phyloP scores from a whole-genome alignment of 2,329 filamentous ascomycete species.

The Tolypocladium guangdongense region DNA sequence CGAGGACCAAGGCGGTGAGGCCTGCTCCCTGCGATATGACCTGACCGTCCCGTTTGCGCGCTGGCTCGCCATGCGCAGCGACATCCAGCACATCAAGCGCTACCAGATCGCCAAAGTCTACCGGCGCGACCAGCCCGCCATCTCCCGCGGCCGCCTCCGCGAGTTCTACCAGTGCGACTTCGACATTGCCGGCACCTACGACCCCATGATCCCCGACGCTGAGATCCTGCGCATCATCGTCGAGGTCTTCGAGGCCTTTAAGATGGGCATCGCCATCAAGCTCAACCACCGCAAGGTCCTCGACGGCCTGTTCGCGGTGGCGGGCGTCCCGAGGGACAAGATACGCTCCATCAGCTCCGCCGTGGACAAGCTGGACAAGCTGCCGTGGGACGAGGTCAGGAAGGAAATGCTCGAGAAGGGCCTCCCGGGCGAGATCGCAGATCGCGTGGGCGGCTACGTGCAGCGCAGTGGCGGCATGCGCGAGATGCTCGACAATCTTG shows the following conservation, averaged over 20 bases:
- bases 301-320: conserved; percentile 84
- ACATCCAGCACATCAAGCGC: conserved; percentile 75
- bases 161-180: conserved; percentile 98
- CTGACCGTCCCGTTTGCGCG: conserved; percentile 2
- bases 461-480: conserved; percentile 56
- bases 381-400: conserved; percentile 78
- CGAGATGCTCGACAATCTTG: conserved; percentile 67
- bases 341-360: conserved; percentile 83
- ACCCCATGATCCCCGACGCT: conserved; percentile 84
- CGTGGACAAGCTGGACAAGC: conserved; percentile 92
- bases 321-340: conserved; percentile 78
- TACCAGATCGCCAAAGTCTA: conserved; percentile 90
- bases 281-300: conserved; percentile 95
- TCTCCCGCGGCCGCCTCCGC: conserved; percentile 85
- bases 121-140: conserved; percentile 40
- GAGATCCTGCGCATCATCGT: conserved; percentile 76
- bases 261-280: conserved; percentile 72
- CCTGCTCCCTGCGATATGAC: conserved; percentile 1
- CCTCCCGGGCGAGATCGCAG: conserved; percentile 62
- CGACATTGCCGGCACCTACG: conserved; percentile 80
- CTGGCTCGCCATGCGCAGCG: conserved; percentile 60
- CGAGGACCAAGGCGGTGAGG: conserved; percentile 74
- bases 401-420: conserved; percentile 94
- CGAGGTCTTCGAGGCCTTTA: conserved; percentile 75
- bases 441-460: conserved; percentile 82